A percentile compares a stretch with the other conserved stretches of the same genome.
These are phyloP conservation scores for Trichoderma atrobrunneum DNA, from an alignment of 2,329 filamentous ascomycete genomes.

Conservation along the genomic window DNA sequence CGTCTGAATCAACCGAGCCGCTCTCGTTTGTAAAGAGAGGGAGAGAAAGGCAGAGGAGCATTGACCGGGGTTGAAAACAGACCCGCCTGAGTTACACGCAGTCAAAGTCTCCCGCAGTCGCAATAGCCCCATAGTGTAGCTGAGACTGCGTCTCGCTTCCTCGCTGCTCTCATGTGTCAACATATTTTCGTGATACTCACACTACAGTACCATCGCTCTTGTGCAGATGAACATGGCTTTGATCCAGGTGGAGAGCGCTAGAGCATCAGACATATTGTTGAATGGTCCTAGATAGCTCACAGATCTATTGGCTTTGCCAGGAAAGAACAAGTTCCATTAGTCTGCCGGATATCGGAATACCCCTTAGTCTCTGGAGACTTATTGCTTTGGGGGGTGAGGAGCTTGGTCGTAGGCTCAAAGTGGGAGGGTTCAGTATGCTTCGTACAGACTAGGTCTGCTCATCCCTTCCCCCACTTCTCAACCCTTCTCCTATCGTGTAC, in stretches of 20 bases:
- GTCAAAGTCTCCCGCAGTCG: neutral
- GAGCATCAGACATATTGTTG: neutral
- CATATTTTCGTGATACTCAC: neutral
- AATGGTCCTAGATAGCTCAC: neutral
- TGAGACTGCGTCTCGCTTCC: neutral
- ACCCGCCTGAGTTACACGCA: neutral
- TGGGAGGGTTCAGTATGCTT: neutral
- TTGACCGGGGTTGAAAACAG: neutral
- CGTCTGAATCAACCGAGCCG: neutral
- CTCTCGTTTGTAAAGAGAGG: neutral
- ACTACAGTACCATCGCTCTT: neutral
- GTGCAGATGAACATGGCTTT: neutral
- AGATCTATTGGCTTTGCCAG: neutral
- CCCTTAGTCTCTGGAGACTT: neutral
- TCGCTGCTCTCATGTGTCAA: neutral
- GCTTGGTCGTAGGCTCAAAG: neutral
- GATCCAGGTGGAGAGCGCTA: neutral
- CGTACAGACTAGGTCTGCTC: neutral
- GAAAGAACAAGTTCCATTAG: neutral
- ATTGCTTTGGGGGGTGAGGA: neutral
- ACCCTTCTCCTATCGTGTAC: neutral
- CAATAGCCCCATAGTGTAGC: neutral
- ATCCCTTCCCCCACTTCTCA: constrained; percentile 1
- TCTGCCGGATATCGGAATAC: neutral
- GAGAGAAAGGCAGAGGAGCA: neutral